Evolutionary conservation across 2,329 filamentous ascomycete species (phyloP).

Genomic region (Diaporthe citrichinensis): DNA sequence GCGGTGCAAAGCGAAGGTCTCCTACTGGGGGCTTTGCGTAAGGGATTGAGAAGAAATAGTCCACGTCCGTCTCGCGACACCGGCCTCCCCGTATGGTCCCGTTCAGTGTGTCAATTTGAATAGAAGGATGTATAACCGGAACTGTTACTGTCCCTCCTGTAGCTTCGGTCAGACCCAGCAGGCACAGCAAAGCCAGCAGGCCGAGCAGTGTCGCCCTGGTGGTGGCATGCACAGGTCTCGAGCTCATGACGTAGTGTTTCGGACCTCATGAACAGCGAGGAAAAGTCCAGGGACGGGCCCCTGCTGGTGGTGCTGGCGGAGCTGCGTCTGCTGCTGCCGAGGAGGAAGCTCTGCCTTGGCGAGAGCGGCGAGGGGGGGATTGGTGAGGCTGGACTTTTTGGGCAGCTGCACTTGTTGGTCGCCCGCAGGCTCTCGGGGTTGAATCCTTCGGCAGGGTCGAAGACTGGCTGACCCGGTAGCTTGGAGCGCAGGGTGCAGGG

Average conservation of each 20-base stretch:
- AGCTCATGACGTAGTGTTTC: constrained; percentile 28
- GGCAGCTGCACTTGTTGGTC: constrained; percentile 24
- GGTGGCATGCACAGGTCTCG: constrained; percentile 17
- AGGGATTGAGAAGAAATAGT: constrained; percentile 5
- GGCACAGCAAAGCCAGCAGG: neutral
- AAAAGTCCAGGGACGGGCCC: constrained; percentile 33
- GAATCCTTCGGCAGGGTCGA: constrained; percentile 27
- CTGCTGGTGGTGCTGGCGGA: neutral
- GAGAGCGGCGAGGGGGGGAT: constrained; percentile 12
- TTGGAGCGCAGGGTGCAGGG: constrained; percentile 26
- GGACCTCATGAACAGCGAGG: constrained; percentile 32
- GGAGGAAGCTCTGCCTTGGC: constrained; percentile 5
- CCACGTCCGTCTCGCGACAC: neutral
- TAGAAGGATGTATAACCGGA: constrained; percentile 29
- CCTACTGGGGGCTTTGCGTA: neutral
- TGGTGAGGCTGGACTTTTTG: constrained; percentile 6
- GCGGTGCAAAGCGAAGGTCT: neutral
- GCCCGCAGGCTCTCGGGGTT: constrained; percentile 16
- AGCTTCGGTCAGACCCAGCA: neutral
- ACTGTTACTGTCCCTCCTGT: neutral
- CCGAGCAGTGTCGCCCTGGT: neutral
- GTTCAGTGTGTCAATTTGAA: neutral
- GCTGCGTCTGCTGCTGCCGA: neutral
- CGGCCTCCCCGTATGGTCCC: constrained; percentile 7
- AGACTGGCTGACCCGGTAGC: constrained; percentile 34